A percentile compares a stretch with the other conserved stretches of the same genome.
phyloP scores from a whole-genome alignment of 345 rosid species.

The Clausena lansium region DNA sequence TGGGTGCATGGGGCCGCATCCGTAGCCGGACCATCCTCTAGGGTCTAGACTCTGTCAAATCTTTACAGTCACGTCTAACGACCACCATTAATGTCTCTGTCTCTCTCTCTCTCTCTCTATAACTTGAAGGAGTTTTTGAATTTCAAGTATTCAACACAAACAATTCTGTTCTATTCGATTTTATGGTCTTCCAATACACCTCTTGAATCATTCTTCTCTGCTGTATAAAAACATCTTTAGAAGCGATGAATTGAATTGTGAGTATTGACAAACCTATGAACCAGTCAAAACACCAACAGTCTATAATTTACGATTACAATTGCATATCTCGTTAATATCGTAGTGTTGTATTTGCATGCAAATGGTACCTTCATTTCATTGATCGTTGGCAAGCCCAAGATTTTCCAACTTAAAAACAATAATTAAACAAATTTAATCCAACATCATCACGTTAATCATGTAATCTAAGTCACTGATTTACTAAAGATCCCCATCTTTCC shows the following conservation, averaged over 20 bases:
- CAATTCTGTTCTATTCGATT: too few relatives aligned
- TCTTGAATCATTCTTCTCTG: too few relatives aligned
- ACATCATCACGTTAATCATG: neutral
- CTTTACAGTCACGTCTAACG: too few relatives aligned
- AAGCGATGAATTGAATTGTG: neutral
- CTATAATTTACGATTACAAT: neutral
- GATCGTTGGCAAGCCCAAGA: neutral
- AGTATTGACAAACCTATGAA: neutral
- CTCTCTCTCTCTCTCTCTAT: too few relatives aligned
- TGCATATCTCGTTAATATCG: neutral
- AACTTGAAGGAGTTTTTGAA: too few relatives aligned
- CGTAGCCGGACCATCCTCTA: neutral
- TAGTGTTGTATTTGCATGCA: neutral
- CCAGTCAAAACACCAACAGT: neutral
- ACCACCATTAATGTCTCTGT: too few relatives aligned
- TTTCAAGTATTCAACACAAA: too few relatives aligned
- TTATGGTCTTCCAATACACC: too few relatives aligned
- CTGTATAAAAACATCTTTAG: neutral
- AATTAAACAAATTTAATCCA: neutral
- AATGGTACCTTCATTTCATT: neutral
- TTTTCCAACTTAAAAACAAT: neutral
- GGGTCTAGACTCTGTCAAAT: too few relatives aligned
- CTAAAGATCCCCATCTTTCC: neutral
- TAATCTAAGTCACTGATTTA: neutral
- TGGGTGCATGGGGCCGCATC: neutral